Conservation (phyloP, 345 rosid genomes). For the Cardiospermum halicacabum region DNA sequence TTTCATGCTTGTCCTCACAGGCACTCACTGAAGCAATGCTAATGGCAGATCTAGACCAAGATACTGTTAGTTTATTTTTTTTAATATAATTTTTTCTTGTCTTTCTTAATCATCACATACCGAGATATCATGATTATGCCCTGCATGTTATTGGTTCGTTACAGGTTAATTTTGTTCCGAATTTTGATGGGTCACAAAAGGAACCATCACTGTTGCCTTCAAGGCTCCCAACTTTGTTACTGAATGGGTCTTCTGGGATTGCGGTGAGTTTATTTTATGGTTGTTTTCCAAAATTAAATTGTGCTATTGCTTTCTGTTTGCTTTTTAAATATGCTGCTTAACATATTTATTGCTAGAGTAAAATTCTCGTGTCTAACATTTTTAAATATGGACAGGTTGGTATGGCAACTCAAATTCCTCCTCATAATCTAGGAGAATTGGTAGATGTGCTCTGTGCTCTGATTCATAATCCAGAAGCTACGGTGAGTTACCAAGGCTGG, state of each 20-base stretch:
- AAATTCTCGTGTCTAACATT: conserved; percentile 1
- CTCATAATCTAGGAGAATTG: conserved; percentile 95
- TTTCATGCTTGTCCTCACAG: conserved; percentile 33
- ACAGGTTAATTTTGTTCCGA: conserved; percentile 92
- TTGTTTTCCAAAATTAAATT: conserved; percentile 2
- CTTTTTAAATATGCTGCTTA: not conserved
- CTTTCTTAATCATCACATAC: not conserved
- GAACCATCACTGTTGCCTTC: conserved; percentile 93
- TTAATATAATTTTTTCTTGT: too few species aligned
- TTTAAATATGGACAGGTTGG: conserved; percentile 60
- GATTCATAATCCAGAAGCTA: conserved; percentile 87
- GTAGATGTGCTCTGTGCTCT: conserved; percentile 92
- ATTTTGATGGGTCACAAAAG: conserved; percentile 86
- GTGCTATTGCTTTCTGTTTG: conserved; percentile 7
- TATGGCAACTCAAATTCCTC: conserved; percentile 98
- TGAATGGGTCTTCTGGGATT: conserved; percentile 97
- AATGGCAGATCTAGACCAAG: conserved; percentile 76
- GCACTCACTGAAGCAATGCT: conserved; percentile 80
- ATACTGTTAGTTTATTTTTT: conserved; percentile 55
- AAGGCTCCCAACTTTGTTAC: conserved; percentile 76
- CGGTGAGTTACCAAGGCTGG: conserved; percentile 38
- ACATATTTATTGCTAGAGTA: not conserved
- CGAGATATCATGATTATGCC: too few species aligned
- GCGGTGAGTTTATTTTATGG: conserved; percentile 47
- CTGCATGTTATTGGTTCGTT: conserved; percentile 15